Base-by-base conservation (phyloP, 2,329 filamentous ascomycete genomes). In the Diaporthe ampelina region DNA sequence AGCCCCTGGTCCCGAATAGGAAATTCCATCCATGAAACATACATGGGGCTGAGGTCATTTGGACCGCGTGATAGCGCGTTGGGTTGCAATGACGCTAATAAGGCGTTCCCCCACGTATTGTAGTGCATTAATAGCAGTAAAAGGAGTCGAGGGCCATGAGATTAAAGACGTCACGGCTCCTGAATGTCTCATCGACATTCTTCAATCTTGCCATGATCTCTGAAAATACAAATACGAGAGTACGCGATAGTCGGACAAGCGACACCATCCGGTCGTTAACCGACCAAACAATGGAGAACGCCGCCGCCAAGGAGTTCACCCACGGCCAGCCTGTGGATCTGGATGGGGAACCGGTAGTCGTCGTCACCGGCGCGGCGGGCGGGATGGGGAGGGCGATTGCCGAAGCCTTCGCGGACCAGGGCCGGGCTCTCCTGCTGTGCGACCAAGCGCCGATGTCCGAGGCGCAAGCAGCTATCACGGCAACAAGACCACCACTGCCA, bases 391-490 rank as follows among this genome's bases (percentile, higher is more conserved):
- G 32, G n/a, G 70, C 70, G 11, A 72, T 65, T 24, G 70, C 70
- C 21, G 50, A 43, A 24, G 70, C 59, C 35, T 72, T 72, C 26
- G 70, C 70, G 10, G 61, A 72, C 50, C 56, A 72, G 63, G 70
- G 70, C 26, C 70, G 58, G 21, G 70, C 59, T 11, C 45, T 72
- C 19, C 48, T 72, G 11, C 58, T 72, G n/a, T 63, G 61, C 58
- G 70, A 72, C 58, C 52, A 56, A 19, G 70, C 40, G 48, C 35
- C 70, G 3, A 19, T 67, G 21, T 24, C 59, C 32, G 37, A 72
- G 9, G 43, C 48, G 9, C 56, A 72, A 54, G 50, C 58, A 32
- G 32, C 50, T 4, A 61, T 72, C 32, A 65, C 59, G 9, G 58
- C 35, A 8, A 26, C 63, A 9, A 29, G 63, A 15, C 63, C 45